Evolutionary conservation across 352 stramenopile species (phyloP), one percentile per base, ranked within the genome.

Genomic region (Globisporangium canariense): DNA sequence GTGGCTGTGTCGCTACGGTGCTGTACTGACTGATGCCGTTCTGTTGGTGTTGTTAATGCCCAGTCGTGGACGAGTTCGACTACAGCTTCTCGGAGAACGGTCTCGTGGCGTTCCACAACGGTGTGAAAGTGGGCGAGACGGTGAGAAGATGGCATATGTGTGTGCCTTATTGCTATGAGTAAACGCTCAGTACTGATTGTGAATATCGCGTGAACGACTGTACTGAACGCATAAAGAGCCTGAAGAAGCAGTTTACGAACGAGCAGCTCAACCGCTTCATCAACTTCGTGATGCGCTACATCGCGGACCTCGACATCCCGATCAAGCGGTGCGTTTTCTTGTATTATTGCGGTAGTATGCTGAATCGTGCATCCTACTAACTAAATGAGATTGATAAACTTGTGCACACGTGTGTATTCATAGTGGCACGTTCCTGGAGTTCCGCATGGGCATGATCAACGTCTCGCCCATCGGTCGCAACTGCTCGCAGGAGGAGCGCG

Each of bases 31-130:
- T 28, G 38, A 14, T 32, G n/a, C 4, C 22, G 16, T 66, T 18
- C 4, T 36, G 32, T 6, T 14, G 20, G n/a, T 61, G 4, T 38
- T n/a, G 4, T 10, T n/a, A 3, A 7, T 18, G 79, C 25, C 2
- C 66, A 96, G 89, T 99, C 51, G 82, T 87, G n/a, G 70, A 94
- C 54, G 79, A 98, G 28, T 99, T 99, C 71, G 96, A 98, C 71
- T 99, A 98, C 84, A 99, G 97, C 81, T 99, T 99, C 76, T 98
- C 91, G 30, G 97, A 99, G 79, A 99, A 99, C 78, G 98, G 98
- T 25, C 86, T 99, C 20, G 94, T 99, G 46, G 98, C 94, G 3
- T 99, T 98, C 81, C 98, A 99, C 77, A 85, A 98, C 64, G 97
- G 97, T 47, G 74, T 89, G 51, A 83, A 97, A 58, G 88, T 98